These are phyloP conservation scores for Colletotrichum sp. DNA, from an alignment of 2,329 filamentous ascomycete species.

Conservation along the genomic window DNA sequence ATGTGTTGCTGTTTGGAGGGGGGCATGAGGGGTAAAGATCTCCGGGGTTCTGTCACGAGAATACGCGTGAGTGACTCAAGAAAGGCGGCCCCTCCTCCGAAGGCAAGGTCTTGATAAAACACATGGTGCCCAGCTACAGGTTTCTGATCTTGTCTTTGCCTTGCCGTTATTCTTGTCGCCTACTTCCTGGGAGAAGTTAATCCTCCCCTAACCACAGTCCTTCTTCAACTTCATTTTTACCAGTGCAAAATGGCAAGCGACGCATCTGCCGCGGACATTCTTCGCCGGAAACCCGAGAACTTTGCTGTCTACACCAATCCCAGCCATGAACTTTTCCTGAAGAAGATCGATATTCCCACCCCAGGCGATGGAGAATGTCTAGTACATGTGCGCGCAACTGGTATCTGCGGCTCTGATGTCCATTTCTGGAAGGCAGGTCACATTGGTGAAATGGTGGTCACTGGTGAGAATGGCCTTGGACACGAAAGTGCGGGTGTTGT, in stretches of 20 bases:
- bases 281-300: constrained; percentile 44
- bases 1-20: not conserved
- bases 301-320: constrained; percentile 75
- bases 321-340: constrained; percentile 70
- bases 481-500: constrained; percentile 13
- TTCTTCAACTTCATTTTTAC: not conserved
- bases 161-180: not conserved
- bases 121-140: not conserved
- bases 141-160: not conserved
- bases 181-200: not conserved
- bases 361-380: constrained; percentile 40
- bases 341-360: constrained; percentile 52
- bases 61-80: not conserved
- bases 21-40: constrained; percentile 1
- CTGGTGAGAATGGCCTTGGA: constrained; percentile 23
- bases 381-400: constrained; percentile 70
- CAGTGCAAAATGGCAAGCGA: not conserved
- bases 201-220: not conserved
- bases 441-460: constrained; percentile 34
- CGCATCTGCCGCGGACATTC: not conserved
- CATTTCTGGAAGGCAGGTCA: constrained; percentile 44
- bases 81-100: not conserved
- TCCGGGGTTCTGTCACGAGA: not conserved
- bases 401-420: constrained; percentile 63
- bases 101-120: not conserved